Conservation (phyloP, 331 rosid genomes). For the Quercus lobata region DNA sequence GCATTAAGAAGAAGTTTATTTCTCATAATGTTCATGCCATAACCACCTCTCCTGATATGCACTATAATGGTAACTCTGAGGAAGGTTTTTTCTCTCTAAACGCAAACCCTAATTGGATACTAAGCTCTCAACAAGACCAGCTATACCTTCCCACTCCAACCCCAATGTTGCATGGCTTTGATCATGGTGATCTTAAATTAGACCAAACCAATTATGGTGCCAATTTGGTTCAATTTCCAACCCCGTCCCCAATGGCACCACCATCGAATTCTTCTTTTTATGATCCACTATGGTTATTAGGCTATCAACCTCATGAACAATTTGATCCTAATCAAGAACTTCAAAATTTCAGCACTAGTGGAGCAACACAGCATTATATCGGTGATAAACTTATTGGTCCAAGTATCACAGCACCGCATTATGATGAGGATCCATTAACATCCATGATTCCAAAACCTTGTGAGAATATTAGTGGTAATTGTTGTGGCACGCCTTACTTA, state of each 20-base stretch:
- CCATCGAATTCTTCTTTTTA: constrained; percentile 27
- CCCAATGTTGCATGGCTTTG: constrained; percentile 30
- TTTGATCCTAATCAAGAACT: constrained; percentile 29
- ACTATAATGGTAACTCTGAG: constrained; percentile 27
- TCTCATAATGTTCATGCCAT: constrained; percentile 49
- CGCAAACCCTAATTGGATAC: constrained; percentile 50
- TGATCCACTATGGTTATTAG: constrained; percentile 39
- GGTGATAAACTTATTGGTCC: constrained; percentile 35
- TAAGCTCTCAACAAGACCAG: constrained; percentile 35
- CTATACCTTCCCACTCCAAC: constrained; percentile 47
- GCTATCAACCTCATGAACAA: constrained; percentile 23
- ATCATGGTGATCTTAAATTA: constrained; percentile 35
- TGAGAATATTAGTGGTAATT: constrained; percentile 33
- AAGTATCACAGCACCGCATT: constrained; percentile 22
- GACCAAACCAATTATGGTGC: constrained; percentile 18
- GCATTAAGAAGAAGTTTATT: constrained; percentile 86
- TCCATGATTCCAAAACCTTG: constrained; percentile 39
- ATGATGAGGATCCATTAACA: constrained; percentile 12
- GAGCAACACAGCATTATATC: constrained; percentile 10
- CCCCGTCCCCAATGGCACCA: constrained; percentile 23
- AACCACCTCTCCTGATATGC: constrained; percentile 47
- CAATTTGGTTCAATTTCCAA: constrained; percentile 30
- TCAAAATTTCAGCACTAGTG: constrained; percentile 21
- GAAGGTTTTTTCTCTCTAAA: constrained; percentile 50
- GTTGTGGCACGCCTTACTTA: constrained; percentile 29